Evolutionary conservation across 1,284 basidiomycete species (phyloP).

Genomic region (Golubevia sp.): DNA sequence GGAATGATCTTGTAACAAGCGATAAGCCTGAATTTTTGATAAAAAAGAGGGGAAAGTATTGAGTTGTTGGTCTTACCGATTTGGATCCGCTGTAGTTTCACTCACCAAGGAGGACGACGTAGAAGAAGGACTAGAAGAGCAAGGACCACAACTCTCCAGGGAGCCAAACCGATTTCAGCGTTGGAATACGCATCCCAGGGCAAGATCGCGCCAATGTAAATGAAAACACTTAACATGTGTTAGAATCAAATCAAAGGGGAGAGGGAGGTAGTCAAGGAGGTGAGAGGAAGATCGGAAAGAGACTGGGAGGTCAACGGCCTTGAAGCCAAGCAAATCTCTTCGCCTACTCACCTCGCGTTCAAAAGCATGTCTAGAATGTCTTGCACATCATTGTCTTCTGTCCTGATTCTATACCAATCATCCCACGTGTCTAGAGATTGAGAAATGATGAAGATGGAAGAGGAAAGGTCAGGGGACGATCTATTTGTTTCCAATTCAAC

Average conservation of each 20-base stretch:
- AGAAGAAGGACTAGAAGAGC: slow-evolving; percentile 17
- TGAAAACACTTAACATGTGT: no score
- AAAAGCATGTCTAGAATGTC: slow-evolving; percentile 67
- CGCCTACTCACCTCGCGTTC: no score
- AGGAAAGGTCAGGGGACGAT: no score
- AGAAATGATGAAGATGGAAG: background rate
- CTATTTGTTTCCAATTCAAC: no score
- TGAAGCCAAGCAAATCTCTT: background rate
- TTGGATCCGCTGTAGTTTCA: no score
- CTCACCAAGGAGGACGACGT: background rate
- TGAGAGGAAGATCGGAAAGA: no score
- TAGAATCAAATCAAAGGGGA: no score
- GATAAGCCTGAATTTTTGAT: slow-evolving; percentile 53
- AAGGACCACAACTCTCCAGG: slow-evolving; percentile 53
- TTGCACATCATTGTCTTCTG: slow-evolving; percentile 66
- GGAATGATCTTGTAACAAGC: slow-evolving; percentile 41
- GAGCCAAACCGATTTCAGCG: slow-evolving; percentile 25
- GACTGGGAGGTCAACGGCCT: no score
- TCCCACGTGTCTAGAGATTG: slow-evolving; percentile 62
- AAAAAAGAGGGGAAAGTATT: slow-evolving; percentile 47
- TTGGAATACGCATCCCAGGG: slow-evolving; percentile 43
- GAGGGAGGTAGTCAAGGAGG: no score
- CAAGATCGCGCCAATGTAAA: slow-evolving; percentile 63
- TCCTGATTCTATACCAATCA: slow-evolving; percentile 64
- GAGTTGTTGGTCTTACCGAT: no score